phyloP scores from a whole-genome alignment of 2,329 filamentous ascomycete species.

The Berkeleyomyces basicola region DNA sequence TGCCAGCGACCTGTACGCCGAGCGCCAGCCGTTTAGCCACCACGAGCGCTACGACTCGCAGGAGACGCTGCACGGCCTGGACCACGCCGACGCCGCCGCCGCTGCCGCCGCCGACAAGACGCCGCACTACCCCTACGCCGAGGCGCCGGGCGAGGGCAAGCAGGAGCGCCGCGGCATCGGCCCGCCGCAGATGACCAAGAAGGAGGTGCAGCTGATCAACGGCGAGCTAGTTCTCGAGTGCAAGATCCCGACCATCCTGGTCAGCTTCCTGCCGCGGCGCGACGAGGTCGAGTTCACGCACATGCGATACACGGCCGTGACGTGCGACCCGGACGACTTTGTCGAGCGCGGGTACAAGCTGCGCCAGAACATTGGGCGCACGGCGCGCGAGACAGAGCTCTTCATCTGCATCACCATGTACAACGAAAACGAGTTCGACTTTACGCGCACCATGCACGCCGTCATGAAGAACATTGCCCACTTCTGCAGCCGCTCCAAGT shows the following conservation, averaged over 20 bases:
- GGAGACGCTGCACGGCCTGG: slow-evolving; percentile 35
- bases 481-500: slow-evolving; percentile 84
- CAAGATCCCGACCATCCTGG: slow-evolving; percentile 96
- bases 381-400: slow-evolving; percentile 76
- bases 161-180: slow-evolving; percentile 79
- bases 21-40: slow-evolving; percentile 18
- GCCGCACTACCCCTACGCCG: slow-evolving; percentile 25
- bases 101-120: slow-evolving; percentile 23
- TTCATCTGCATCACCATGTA: slow-evolving; percentile 99
- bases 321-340: slow-evolving; percentile 91
- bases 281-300: slow-evolving; percentile 96
- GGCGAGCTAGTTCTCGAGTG: slow-evolving; percentile 95
- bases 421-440: slow-evolving; percentile 93
- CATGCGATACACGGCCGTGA: slow-evolving; percentile 98
- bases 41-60: slow-evolving; percentile 39
- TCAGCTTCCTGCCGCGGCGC: slow-evolving; percentile 85
- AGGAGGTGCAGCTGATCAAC: slow-evolving; percentile 92
- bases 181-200: slow-evolving; percentile 73
- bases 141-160: slow-evolving; percentile 46
- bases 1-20: slow-evolving; percentile 32
- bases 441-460: slow-evolving; percentile 95
- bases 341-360: slow-evolving; percentile 78
- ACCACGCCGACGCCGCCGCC: slow-evolving; percentile 20
- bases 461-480: slow-evolving; percentile 97
- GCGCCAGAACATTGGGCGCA: slow-evolving; percentile 74